Evolutionary conservation across 768 basidiomycete species (phyloP), one percentile per base, ranked within the genome.

Genomic region (Asterophora lycoperdoides): DNA sequence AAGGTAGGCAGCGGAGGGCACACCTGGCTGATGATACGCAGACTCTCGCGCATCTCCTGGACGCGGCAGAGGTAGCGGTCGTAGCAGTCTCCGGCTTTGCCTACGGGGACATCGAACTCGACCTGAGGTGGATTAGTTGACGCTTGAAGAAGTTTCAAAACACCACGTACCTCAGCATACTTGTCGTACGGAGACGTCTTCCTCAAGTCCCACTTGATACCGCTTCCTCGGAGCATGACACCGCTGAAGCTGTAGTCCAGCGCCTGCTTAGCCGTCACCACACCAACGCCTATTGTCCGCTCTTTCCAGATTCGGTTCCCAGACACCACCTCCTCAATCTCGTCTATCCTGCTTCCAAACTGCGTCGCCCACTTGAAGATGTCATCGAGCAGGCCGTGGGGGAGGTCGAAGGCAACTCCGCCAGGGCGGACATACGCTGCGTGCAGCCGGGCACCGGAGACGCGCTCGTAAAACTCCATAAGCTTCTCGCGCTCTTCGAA

Each of bases 401-500:
- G 95, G 38, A 99, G 76, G 63, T 99, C 95, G 63, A 93, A 98
- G 1, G 95, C 95, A 41, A 99, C 95, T 59, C 95, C 95, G 52
- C 95, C 95, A 1, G 95, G 95, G 52, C 95, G 88, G 41, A 97
- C 87, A 65, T 97, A 99, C n/a, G 95, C 95, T 5, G 93, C 84
- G 62, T 99, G 95, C 60, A 99, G 78, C 47, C 95, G 93, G 4
- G 95, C 95, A 56, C 95, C 95, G 8, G 94, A 97, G 34, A 98
- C 95, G 48, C 95, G 93, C 71, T 99, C 95, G 67, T 99, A 99
- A 71, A 98, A 99, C 65, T 99, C 95, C 95, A 98, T 98, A 55
- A 98, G 83, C 76, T 99, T 99, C 73, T 98, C 95, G 48, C 95
- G 92, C 69, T 99, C 95, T 70, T 98, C 95, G 77, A 98, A 98